A percentile compares a stretch with the other conserved stretches of the same genome.
Conservation (phyloP, 768 basidiomycete genomes). For the Collybiopsis luxurians region DNA sequence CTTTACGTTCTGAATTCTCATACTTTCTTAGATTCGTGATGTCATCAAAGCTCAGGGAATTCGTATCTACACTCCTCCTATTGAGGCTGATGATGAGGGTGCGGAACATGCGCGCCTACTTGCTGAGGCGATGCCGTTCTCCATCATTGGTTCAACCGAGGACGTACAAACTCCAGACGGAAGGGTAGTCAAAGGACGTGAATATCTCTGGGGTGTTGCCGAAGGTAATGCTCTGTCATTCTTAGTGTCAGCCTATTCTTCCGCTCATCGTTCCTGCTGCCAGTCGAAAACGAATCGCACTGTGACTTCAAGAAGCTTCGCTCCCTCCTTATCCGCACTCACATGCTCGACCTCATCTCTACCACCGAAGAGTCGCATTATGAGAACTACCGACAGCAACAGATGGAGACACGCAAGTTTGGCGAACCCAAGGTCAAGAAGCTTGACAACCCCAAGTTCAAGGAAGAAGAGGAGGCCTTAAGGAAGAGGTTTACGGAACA, state of each 20-base stretch:
- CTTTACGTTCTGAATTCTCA: not conserved
- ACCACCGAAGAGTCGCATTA: slow-evolving; percentile 96
- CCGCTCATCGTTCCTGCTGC: not conserved
- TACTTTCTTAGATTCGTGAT: slow-evolving; percentile 69
- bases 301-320: slow-evolving; percentile 99
- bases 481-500: slow-evolving; percentile 99
- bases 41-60: slow-evolving; percentile 91
- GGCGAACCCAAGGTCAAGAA: slow-evolving; percentile 99
- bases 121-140: slow-evolving; percentile 93
- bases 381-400: slow-evolving; percentile 95
- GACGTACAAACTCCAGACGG: slow-evolving; percentile 93
- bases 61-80: slow-evolving; percentile 90
- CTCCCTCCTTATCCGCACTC: slow-evolving; percentile 91
- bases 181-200: slow-evolving; percentile 91
- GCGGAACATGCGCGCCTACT: slow-evolving; percentile 88
- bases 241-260: too few relatives aligned
- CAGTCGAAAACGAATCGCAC: slow-evolving; percentile 98
- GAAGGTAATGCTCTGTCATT: slow-evolving; percentile 56
- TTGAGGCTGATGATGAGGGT: slow-evolving; percentile 84
- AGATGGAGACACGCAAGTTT: slow-evolving; percentile 99
- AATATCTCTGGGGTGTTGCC: slow-evolving; percentile 99
- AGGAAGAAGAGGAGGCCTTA: slow-evolving; percentile 97
- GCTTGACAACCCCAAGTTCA: slow-evolving; percentile 99
- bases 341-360: slow-evolving; percentile 97
- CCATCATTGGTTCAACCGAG: slow-evolving; percentile 95